Base-by-base conservation (phyloP, 768 basidiomycete species). In the Gymnopilus junonius region DNA sequence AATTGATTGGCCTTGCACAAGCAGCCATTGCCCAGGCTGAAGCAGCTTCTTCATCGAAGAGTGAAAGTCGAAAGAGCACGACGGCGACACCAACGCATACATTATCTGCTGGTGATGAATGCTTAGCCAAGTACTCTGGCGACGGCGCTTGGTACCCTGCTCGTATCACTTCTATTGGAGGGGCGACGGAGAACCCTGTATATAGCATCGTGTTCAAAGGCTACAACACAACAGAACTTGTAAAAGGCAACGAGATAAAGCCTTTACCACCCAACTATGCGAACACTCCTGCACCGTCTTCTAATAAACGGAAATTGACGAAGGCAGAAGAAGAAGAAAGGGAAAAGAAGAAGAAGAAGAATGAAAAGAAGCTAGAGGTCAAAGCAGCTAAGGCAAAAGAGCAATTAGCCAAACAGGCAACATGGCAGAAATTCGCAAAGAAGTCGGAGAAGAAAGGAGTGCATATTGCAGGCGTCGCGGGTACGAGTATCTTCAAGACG, bases 401-500 rank as follows among this genome's bases (percentile, higher is more conserved):
- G 72, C 94, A 96, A 78, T 82, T 78, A 32, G 81, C 80, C 65
- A 94, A 94, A 77, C 93, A 95, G 78, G 86, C 86, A 62, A 88
- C 88, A 46, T 97, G 94, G 94, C 93, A 95, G 79, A 93, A 93
- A 79, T 97, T 97, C 80, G 89, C 94, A 21, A 97, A 95, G 81
- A 97, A 97, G 79, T 87, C 89, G 29, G 92, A 94, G 76, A 94
- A 91, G 84, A 96, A 96, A 76, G 94, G 94, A 8, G 87, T 94
- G 32, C 88, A 91, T 73, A 95, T 96, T 61, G 94, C 94, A 29
- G 94, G 94, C 25, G 85, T 94, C 34, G 78, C 90, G 31, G 95
- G 95, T 27, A 94, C 91, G 65, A 95, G 93, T 70, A 95, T 95
- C 66, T 96, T 96, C 83, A 94, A 94, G 79, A 96, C 93, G 4